These are phyloP conservation scores for Ceratorhiza oryzae-sativae DNA, from an alignment of 1,284 basidiomycete genomes.

Conservation along the genomic window DNA sequence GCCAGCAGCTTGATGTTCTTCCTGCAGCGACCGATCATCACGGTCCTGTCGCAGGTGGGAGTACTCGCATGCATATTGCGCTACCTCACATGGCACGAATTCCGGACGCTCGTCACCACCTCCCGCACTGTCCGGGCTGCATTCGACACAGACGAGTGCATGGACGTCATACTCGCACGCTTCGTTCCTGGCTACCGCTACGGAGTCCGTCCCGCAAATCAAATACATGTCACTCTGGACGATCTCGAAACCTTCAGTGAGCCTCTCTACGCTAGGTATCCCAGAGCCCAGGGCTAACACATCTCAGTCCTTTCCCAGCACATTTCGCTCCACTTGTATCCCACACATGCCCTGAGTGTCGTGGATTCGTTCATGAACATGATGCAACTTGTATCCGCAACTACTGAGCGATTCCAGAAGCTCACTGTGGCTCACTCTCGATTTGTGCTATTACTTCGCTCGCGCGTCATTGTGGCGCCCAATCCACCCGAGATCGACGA, in stretches of 20 bases:
- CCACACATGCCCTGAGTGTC: conserved; percentile 62
- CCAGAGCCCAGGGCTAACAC: conserved; percentile 13
- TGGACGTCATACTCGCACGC: conserved; percentile 63
- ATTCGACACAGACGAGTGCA: conserved; percentile 55
- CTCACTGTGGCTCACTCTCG: conserved; percentile 70
- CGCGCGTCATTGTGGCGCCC: conserved; percentile 55
- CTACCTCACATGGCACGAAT: conserved; percentile 61
- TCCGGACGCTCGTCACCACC: conserved; percentile 60
- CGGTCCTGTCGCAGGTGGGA: conserved; percentile 53
- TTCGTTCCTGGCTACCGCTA: conserved; percentile 65
- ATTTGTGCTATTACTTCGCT: conserved; percentile 73
- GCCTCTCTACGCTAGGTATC: conserved; percentile 47
- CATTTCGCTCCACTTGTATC: conserved; percentile 65
- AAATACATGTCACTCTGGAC: conserved; percentile 59
- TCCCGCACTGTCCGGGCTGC: conserved; percentile 56
- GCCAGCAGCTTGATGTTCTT: conserved; percentile 26
- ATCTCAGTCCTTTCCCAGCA: conserved; percentile 66
- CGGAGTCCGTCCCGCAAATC: conserved; percentile 48
- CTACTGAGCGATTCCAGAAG: conserved; percentile 55
- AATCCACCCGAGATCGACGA: conserved; percentile 46
- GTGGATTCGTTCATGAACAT: conserved; percentile 46
- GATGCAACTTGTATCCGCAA: conserved; percentile 20
- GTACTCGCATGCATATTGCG: conserved; percentile 57
- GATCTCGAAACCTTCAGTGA: conserved; percentile 69
- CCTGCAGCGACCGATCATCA: conserved; percentile 43